Base-by-base conservation (phyloP, 164 flowering plant species). In the Liquidambar formosana region DNA sequence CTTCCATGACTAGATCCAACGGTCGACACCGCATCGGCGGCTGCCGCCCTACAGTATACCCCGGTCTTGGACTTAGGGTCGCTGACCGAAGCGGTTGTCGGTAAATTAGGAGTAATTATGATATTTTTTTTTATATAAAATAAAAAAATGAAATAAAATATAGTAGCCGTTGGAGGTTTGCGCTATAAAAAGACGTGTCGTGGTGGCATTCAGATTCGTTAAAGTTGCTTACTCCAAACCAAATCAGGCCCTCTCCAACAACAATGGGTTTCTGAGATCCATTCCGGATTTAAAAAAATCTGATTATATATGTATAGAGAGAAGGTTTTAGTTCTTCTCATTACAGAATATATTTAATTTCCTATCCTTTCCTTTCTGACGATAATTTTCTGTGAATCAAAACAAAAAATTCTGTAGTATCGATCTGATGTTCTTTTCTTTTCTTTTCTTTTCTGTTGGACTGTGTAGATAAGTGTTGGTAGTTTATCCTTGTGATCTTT, bases 41-140 rank as follows among this genome's bases (percentile, higher is more conserved):
- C 63, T 70, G 84, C 91, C 86, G 88, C 76, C 88, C 86, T 57
- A 57, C 77, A 71, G 78, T 67, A n/a, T 8, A 13, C 65, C 58
- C 28, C 61, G 67, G 68, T 65, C 64, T 72, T 11, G 71, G 63
- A 26, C 28, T 11, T 28, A 33, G 48, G 44, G 66, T 64, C 26
- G 69, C 64, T 73, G 74, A 59, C 66, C 54, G 76, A 70, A 66
- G 49, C 79, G 64, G 77, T 73, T 77, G 79, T 78, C 81, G 79
- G 79, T 63, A 71, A 73, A 66, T 72, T 73, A 43, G 67, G 61
- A 67, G 72, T 46, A 75, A 59, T 27, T 18, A 33, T 5, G 61
- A 67, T 57, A 57, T 73, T 61, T 73, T 58, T 38, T 41, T 26
- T 25, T 15, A 48, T 4, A 10, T 1, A 25, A 13, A 56, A 60